These are phyloP conservation scores for Yarrowia bubula DNA, from an alignment of 805 yeast species.

Conservation along the genomic window DNA sequence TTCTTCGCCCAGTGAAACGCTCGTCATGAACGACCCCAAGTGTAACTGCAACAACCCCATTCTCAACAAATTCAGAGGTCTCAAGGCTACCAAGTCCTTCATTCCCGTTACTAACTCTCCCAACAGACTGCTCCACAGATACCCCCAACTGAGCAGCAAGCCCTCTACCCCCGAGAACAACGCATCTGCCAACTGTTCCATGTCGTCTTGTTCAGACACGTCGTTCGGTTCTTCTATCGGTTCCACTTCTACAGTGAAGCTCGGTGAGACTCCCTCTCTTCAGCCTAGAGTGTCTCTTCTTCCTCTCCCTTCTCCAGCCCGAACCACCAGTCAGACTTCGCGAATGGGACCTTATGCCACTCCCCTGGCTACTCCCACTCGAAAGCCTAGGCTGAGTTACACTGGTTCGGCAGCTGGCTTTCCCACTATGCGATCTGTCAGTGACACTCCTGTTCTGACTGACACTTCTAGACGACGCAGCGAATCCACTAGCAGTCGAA, in stretches of 20 bases:
- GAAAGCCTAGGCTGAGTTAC: slow-evolving; percentile 15
- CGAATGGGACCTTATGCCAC: slow-evolving; percentile 4
- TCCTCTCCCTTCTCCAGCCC: slow-evolving; percentile 6
- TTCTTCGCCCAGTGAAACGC: not conserved
- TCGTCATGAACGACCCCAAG: not conserved
- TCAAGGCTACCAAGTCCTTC: slow-evolving; percentile 8
- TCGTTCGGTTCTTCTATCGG: slow-evolving; percentile 9
- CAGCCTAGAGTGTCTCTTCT: slow-evolving; percentile 1
- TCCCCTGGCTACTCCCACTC: slow-evolving; percentile 16
- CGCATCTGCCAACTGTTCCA: not conserved
- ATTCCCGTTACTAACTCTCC: slow-evolving; percentile 25
- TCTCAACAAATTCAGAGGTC: slow-evolving; percentile 1
- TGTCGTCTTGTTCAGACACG: not conserved
- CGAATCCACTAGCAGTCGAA: not conserved
- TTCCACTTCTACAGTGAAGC: not conserved
- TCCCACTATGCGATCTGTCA: slow-evolving; percentile 3
- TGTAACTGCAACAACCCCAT: not conserved
- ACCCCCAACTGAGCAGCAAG: slow-evolving; percentile 16
- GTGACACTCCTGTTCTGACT: not conserved
- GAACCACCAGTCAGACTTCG: not conserved
- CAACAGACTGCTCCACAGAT: slow-evolving; percentile 13
- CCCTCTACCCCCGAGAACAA: not conserved
- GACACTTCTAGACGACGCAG: not conserved
- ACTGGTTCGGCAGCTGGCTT: not conserved
- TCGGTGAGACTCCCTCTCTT: slow-evolving; percentile 15